A percentile compares a stretch with the other conserved stretches of the same genome.
Conservation (phyloP, 441 rosid genomes). For the Syzygium malaccense region DNA sequence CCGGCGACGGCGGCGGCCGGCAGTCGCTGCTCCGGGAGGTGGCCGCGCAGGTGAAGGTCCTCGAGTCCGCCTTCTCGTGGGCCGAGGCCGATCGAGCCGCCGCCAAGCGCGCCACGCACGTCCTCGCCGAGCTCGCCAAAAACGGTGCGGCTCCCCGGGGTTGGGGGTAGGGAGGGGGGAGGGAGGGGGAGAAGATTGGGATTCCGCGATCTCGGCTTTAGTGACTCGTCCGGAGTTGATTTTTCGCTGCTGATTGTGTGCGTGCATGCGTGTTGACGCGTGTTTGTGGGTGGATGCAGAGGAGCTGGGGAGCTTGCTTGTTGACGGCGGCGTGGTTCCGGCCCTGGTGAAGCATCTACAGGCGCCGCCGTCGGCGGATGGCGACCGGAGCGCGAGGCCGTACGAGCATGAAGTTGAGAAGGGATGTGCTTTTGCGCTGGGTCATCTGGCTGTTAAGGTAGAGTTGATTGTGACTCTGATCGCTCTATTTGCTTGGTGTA, state of each 20-base stretch:
- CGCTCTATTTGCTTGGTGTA: not conserved
- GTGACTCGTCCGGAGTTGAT: not conserved
- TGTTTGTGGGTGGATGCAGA: conserved; percentile 30
- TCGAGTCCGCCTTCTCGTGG: conserved; percentile 74
- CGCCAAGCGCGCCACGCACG: conserved; percentile 89
- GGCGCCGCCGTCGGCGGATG: conserved; percentile 60
- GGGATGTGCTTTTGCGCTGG: conserved; percentile 96
- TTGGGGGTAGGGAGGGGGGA: not conserved
- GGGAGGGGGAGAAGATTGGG: not conserved
- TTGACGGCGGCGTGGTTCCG: conserved; percentile 92
- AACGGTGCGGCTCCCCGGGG: conserved; percentile 39
- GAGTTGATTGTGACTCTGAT: not conserved
- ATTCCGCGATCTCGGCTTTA: not conserved
- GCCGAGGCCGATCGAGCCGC: conserved; percentile 83
- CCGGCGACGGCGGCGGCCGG: conserved; percentile 58
- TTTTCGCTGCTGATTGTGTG: not conserved
- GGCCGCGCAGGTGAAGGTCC: conserved; percentile 61
- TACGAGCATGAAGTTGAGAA: conserved; percentile 98
- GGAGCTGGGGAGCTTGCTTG: conserved; percentile 91
- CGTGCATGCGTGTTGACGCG: not conserved
- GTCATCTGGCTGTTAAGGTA: conserved; percentile 95
- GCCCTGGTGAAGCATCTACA: conserved; percentile 90
- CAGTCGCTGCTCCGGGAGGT: conserved; percentile 56
- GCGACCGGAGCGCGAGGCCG: conserved; percentile 44
- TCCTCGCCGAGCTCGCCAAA: conserved; percentile 93